Evolutionary conservation across 164 flowering plant species (phyloP), one percentile per base, ranked within the genome.

Genomic region (Buxus sempervirens): DNA sequence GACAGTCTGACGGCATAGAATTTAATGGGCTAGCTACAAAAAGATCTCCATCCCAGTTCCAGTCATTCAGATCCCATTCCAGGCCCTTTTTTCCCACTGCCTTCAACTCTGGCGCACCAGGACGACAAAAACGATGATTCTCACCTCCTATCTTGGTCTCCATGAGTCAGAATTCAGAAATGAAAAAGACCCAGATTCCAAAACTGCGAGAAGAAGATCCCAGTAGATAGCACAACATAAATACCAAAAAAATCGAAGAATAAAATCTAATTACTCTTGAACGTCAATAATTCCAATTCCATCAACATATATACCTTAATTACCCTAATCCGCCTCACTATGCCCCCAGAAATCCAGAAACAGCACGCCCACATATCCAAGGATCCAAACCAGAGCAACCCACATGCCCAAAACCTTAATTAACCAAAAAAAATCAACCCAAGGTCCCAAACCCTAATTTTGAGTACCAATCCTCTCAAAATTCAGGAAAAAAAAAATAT

Each of bases 31-130:
- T 82, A 9, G 97, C 96, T 19, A 80, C 62, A 63, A 87, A 88
- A 54, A 87, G 85, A 82, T 90, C 88, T 0, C 94, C 95, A 73
- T 93, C 98, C 98, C 98, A 93, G 76, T 78, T 88, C 97, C 98
- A 93, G 62, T 87, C 89, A 81, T 88, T 87, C 80, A 85, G 82
- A 74, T 91, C 83, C 98, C 98, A 93, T 27, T 90, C 93, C 36
- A 71, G 13, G 60, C 69, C 80, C 83, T 72, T 85, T 79, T 83
- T 88, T 66, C 88, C 88, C 57, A 54, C 66, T 15, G 70, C 75
- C 78, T 76, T 72, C 79, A 79, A 69, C 63, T 79, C 82, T 16
- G 81, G 24, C 13, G 76, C 62, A 18, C 65, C 76, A 32, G 81
- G 62, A 36, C 73, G 81, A 74, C 74, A 88, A 19, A 83, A 78